Evolutionary conservation across 2,329 filamentous ascomycete species (phyloP), one percentile per base, ranked within the genome.

Genomic region (Calonectria naviculata): DNA sequence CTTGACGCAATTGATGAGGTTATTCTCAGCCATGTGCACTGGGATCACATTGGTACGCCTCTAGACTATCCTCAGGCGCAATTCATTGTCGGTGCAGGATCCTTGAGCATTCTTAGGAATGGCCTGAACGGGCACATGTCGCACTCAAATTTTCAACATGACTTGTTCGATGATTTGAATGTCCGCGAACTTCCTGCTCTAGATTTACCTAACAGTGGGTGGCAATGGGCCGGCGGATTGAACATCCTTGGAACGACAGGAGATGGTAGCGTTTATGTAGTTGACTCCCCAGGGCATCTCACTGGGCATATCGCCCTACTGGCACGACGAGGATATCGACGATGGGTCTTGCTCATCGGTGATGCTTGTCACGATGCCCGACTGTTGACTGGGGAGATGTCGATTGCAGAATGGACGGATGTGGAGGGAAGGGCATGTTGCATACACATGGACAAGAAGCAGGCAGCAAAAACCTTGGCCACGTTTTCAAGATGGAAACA

Each of bases 1-100:
- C n/a, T 64, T 1, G 19, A 41, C 7, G 78, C 78, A 24, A 77
- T 84, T 41, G 75, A 82, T 60, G 44, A 76, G 0, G 78, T 83
- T 7, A 78, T 90, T 9, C 78, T 89, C 1, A 87, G 85, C 73
- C 89, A 91, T 70, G 83, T 88, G 0, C 89, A 91, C 74, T 90
- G 87, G 83, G 89, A 91, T 74, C 89, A 91, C 71, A 83, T 87
- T 42, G 89, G 89, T n/a, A 89, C 87, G 5, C 87, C 88, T 0
- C 79, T 81, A 1, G 87, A 90, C 74, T 91, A 89, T 72, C 71
- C 82, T 0, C 78, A 81, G 15, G 83, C 87, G 0, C 81, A 81
- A 3, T 89, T 91, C 72, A 73, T 88, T 4, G 85, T 90, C 12
- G 89, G 89, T 0, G 80, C 83, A 5, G 87, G 87, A 6, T 85